phyloP scores from a whole-genome alignment of 1,284 basidiomycete genomes.

The Moesziomyces parantarcticus region DNA sequence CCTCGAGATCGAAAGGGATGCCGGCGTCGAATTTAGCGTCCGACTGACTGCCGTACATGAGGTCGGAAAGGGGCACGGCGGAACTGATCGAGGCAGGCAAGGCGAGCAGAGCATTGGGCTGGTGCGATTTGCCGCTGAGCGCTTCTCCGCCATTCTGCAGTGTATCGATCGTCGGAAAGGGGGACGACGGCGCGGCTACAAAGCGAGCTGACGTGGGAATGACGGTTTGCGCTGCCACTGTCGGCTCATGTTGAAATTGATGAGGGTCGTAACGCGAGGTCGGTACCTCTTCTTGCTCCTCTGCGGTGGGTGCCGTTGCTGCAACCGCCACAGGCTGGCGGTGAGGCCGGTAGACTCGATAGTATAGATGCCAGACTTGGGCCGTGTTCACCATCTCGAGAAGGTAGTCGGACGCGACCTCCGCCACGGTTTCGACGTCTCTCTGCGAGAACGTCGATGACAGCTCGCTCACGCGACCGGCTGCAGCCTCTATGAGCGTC shows the following conservation, averaged over 20 bases:
- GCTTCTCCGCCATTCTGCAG: too few relatives aligned
- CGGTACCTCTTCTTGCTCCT: neutral
- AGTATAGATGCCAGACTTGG: conserved; percentile 21
- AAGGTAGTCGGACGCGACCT: conserved; percentile 19
- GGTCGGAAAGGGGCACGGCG: conserved; percentile 1
- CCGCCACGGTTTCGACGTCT: conserved; percentile 3
- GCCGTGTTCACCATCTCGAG: conserved; percentile 25
- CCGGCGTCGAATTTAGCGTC: conserved; percentile 14
- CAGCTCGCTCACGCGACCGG: conserved; percentile 4
- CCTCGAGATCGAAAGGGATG: conserved; percentile 32
- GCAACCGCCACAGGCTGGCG: neutral
- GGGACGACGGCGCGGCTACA: too few relatives aligned
- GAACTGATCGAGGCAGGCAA: neutral
- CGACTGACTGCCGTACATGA: neutral
- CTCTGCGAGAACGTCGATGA: neutral
- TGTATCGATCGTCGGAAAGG: too few relatives aligned
- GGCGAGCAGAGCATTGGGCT: neutral
- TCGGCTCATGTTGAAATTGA: too few relatives aligned
- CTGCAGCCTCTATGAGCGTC: conserved; percentile 20
- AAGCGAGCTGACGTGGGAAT: too few relatives aligned
- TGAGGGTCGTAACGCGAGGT: too few relatives aligned
- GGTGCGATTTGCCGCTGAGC: too few relatives aligned
- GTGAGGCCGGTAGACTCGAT: conserved; percentile 28
- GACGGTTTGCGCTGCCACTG: too few relatives aligned
- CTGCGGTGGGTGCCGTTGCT: neutral